Evolutionary conservation across 192 early-diverging fungal genomes (phyloP), one percentile per base, ranked within the genome.

Genomic region (Pecoramyces ruminantium): DNA sequence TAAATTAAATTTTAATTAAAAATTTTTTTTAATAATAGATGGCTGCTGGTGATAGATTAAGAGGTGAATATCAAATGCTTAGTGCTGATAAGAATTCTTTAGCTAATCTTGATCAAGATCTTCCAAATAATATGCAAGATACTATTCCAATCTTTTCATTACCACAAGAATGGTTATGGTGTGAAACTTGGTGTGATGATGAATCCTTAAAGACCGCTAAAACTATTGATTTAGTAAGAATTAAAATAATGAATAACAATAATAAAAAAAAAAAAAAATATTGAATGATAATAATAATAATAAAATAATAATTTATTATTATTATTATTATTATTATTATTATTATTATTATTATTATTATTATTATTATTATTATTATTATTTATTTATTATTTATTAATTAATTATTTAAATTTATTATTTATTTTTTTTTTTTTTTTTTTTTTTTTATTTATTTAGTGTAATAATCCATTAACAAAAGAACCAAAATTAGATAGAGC

Each of bases 101-200:
- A 77, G 93, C 97, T 0, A 99, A 99, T 83, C 87, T 99, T 51
- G 97, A 99, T 84, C 97, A 99, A 84, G 97, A 99, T 89, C 85
- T 99, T 81, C 97, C 96, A 13, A 99, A 99, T 86, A 96, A 97
- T 79, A 96, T 98, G 95, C 92, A 94, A 80, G 92, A 94, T 82
- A 83, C 92, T 28, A 93, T 98, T 29, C 96, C 96, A 3, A 97
- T 98, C 51, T 92, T 92, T 81, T 96, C 95, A 5, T 84, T 98
- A 84, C 95, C 96, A 3, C 96, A 97, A 83, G 96, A 97, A 79
- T 98, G 97, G 97, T 87, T 99, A 78, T 99, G 97, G 97, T 99
- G 97, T 83, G 96, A 98, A 86, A 99, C 97, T 13, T 99, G 97
- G 97, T 99, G 97, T 84, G 91, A 92, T 30, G 95, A 98, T 83